Percentiles rank a stretch among this genome's conserved stretches.
Conservation (phyloP, 192 early-diverging fungal species). For the Backusella morwellensis region DNA sequence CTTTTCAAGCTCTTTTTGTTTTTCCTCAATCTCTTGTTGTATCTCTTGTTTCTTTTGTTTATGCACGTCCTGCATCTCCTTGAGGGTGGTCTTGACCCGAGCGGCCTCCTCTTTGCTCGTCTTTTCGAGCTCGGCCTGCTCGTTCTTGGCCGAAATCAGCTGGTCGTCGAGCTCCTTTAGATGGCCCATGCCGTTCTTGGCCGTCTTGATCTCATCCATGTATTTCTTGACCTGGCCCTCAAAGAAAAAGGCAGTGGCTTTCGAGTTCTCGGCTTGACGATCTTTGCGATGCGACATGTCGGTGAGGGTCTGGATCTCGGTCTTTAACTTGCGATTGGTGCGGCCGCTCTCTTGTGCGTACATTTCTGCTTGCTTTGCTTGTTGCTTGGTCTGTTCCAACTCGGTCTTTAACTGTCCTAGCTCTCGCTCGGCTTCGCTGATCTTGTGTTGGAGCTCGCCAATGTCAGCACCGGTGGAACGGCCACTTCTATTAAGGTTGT, state of each 20-base stretch:
- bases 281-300: slow-evolving; percentile 41
- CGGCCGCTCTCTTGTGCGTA: slow-evolving; percentile 32
- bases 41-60: slow-evolving; percentile 21
- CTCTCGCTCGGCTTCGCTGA: slow-evolving; percentile 32
- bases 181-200: slow-evolving; percentile 29
- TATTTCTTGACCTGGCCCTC: slow-evolving; percentile 40
- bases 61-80: slow-evolving; percentile 18
- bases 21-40: slow-evolving; percentile 5
- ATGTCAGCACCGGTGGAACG: slow-evolving; percentile 33
- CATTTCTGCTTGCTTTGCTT: slow-evolving; percentile 30
- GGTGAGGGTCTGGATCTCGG: slow-evolving; percentile 36
- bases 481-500: background rate
- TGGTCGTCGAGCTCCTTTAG: slow-evolving; percentile 36
- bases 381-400: slow-evolving; percentile 26
- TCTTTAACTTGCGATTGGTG: slow-evolving; percentile 34
- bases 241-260: slow-evolving; percentile 41
- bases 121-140: slow-evolving; percentile 19
- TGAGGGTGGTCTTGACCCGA: slow-evolving; percentile 18
- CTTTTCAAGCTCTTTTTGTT: slow-evolving; percentile 23
- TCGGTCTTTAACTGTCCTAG: slow-evolving; percentile 15
- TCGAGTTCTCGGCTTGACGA: slow-evolving; percentile 36
- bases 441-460: slow-evolving; percentile 36
- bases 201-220: slow-evolving; percentile 35
- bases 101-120: slow-evolving; percentile 18
- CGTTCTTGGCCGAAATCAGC: slow-evolving; percentile 24